Evolutionary conservation across 2,329 filamentous ascomycete species (phyloP).

Genomic region (Colletotrichum sp.): DNA sequence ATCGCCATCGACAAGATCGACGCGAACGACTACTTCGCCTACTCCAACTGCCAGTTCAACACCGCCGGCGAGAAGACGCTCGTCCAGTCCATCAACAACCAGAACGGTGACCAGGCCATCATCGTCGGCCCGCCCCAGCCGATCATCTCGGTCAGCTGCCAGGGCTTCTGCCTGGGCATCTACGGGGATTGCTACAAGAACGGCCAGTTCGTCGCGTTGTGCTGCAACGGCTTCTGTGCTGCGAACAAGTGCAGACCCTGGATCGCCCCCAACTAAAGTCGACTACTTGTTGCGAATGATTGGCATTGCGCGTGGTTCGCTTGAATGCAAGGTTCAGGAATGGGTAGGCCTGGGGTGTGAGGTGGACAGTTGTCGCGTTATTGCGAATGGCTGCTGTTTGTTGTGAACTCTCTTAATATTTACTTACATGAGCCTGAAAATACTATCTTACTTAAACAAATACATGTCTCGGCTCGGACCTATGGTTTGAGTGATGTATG

Average conservation of each 20-base stretch:
- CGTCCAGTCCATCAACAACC: constrained; percentile 30
- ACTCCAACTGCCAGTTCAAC: constrained; percentile 47
- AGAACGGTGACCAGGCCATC: constrained; percentile 42
- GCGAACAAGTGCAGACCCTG: constrained; percentile 46
- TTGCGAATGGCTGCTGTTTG: background rate
- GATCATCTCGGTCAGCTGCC: constrained; percentile 46
- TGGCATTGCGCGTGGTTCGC: background rate
- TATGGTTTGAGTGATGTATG: background rate
- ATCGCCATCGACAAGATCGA: constrained; percentile 45
- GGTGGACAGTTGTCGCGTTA: background rate
- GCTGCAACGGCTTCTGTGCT: constrained; percentile 50
- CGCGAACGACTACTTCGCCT: constrained; percentile 48
- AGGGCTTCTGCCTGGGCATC: constrained; percentile 45
- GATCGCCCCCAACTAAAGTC: constrained; percentile 12
- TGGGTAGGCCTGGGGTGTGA: background rate
- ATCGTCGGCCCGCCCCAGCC: constrained; percentile 50
- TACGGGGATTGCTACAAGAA: constrained; percentile 43
- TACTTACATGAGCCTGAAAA: background rate
- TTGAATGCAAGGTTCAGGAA: background rate
- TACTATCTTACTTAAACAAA: background rate
- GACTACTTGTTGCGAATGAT: rapidly evolving
- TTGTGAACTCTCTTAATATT: background rate
- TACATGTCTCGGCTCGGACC: rapidly evolving
- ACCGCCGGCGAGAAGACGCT: constrained; percentile 38
- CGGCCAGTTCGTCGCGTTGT: constrained; percentile 40